Percentiles rank a stretch among this genome's conserved stretches.
Conservation (phyloP, 495 filamentous ascomycete species). For the Trichocladium antarcticum region DNA sequence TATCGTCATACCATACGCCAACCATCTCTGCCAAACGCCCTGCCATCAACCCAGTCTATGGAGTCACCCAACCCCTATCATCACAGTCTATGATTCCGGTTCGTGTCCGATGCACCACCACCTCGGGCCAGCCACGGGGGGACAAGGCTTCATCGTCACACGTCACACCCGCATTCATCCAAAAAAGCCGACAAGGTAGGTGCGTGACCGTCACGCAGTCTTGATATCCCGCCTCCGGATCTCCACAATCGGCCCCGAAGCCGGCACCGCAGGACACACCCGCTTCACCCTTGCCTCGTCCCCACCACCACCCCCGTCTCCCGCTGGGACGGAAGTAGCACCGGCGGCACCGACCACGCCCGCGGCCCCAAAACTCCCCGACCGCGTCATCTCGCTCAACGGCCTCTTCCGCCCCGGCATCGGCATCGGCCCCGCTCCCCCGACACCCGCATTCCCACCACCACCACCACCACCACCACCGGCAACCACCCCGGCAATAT, state of each 20-base stretch:
- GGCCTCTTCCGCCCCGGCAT: slow-evolving; percentile 37
- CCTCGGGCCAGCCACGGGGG: too few relatives aligned
- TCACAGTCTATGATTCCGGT: too few relatives aligned
- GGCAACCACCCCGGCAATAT: slow-evolving; percentile 24
- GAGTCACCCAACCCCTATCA: too few relatives aligned
- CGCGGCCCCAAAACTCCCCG: slow-evolving; percentile 37
- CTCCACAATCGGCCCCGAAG: slow-evolving; percentile 1
- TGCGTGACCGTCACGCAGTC: slow-evolving; percentile 1
- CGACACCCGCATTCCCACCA: not conserved
- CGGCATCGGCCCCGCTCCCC: not conserved
- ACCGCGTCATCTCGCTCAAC: slow-evolving; percentile 38
- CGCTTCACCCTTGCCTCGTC: slow-evolving; percentile 16
- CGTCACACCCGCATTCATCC: not conserved
- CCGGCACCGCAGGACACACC: slow-evolving; percentile 8
- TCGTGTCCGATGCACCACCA: too few relatives aligned
- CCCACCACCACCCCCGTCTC: not conserved
- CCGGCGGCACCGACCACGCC: not conserved
- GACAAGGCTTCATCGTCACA: not conserved
- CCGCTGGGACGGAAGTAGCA: not conserved
- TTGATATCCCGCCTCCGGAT: slow-evolving; percentile 12
- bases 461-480: not conserved
- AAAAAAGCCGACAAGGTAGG: not conserved
- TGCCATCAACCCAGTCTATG: too few relatives aligned
- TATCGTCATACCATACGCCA: too few relatives aligned
- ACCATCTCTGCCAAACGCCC: too few relatives aligned